Evolutionary conservation across 2,329 filamentous ascomycete species (phyloP).

Genomic region (Aspergillaceae sp.): DNA sequence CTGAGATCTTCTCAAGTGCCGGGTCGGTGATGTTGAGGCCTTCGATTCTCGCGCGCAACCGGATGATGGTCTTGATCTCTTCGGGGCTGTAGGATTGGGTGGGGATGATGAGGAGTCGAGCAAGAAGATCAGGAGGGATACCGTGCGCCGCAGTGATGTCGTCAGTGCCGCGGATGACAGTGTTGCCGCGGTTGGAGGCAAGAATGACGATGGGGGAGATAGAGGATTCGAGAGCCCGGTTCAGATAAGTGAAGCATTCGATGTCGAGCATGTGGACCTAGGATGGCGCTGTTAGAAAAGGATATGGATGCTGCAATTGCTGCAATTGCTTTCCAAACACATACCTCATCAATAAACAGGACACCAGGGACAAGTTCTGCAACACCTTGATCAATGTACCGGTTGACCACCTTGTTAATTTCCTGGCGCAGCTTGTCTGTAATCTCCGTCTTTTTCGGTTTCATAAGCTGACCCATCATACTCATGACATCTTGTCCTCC

Average conservation of each 20-base stretch:
- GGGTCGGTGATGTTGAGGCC: slow-evolving; percentile 68
- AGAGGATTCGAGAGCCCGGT: slow-evolving; percentile 88
- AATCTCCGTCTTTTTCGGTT: slow-evolving; percentile 98
- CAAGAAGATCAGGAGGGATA: slow-evolving; percentile 85
- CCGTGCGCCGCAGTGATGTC: slow-evolving; percentile 77
- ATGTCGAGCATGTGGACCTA: slow-evolving; percentile 99
- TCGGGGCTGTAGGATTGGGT: slow-evolving; percentile 80
- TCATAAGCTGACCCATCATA: slow-evolving; percentile 99
- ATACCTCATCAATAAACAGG: slow-evolving; percentile 94
- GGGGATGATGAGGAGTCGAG: slow-evolving; percentile 89
- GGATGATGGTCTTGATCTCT: slow-evolving; percentile 89
- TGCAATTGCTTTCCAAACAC: slow-evolving; percentile 5
- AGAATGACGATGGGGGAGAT: slow-evolving; percentile 97
- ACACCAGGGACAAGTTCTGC: slow-evolving; percentile 97
- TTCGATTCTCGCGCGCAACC: slow-evolving; percentile 74
- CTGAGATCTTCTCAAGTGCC: slow-evolving; percentile 77
- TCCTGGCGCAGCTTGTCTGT: slow-evolving; percentile 92
- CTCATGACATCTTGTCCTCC: slow-evolving; percentile 99
- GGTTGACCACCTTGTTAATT: slow-evolving; percentile 99
- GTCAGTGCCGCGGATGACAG: slow-evolving; percentile 80
- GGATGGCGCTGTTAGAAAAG: neutral
- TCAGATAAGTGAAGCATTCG: slow-evolving; percentile 98
- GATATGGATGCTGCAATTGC: neutral
- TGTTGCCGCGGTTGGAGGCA: slow-evolving; percentile 91
- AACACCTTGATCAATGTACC: slow-evolving; percentile 97